Conservation (phyloP, 108 stramenopile species). For the Skeletonema menzelii region DNA sequence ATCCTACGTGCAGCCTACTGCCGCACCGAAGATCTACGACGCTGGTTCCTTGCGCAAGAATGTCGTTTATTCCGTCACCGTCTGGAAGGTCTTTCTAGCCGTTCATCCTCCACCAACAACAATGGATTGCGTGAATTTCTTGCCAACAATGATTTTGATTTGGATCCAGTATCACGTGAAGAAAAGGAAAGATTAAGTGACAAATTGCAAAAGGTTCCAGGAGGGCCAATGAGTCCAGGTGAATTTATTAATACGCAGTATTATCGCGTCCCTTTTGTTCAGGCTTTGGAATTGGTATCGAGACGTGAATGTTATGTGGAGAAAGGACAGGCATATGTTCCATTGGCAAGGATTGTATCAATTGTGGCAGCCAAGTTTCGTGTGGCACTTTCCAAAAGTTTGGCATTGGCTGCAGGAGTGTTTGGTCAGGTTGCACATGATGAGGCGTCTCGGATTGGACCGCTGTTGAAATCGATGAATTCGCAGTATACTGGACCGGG, state of each 20-base stretch:
- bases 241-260: slow-evolving; percentile 56
- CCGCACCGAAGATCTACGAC: slow-evolving; percentile 84
- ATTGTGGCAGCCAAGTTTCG: slow-evolving; percentile 86
- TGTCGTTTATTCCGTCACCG: slow-evolving; percentile 83
- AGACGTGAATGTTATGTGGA: slow-evolving; percentile 82
- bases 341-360: slow-evolving; percentile 72
- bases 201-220: slow-evolving; percentile 38
- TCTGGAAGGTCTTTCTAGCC: slow-evolving; percentile 58
- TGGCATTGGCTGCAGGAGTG: slow-evolving; percentile 62
- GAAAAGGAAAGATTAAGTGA: slow-evolving; percentile 52
- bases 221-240: slow-evolving; percentile 27
- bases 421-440: slow-evolving; percentile 44
- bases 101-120: slow-evolving; percentile 6
- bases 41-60: slow-evolving; percentile 91
- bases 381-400: slow-evolving; percentile 58
- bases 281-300: slow-evolving; percentile 87
- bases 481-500: slow-evolving; percentile 76
- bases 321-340: slow-evolving; percentile 90
- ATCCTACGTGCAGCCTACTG: slow-evolving; percentile 95
- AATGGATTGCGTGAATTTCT: slow-evolving; percentile 61
- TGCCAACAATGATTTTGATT: slow-evolving; percentile 53
- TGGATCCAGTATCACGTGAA: slow-evolving; percentile 54
- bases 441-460: slow-evolving; percentile 63
- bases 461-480: slow-evolving; percentile 82
- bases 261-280: slow-evolving; percentile 92